phyloP scores from a whole-genome alignment of 2,329 filamentous ascomycete genomes.

The Clarireedia sp. region DNA sequence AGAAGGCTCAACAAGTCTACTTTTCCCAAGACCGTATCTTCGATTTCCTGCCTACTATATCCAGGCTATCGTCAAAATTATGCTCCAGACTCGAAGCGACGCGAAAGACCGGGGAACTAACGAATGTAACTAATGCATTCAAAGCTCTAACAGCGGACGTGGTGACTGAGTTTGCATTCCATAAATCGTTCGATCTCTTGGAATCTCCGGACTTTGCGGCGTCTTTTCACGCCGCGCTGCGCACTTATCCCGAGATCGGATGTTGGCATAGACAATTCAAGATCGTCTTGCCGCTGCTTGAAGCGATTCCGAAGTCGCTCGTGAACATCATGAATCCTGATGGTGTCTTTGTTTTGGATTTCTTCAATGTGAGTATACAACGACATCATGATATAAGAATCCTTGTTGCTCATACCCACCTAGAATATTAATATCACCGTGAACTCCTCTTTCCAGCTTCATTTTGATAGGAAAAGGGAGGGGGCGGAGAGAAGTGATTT shows the following conservation, averaged over 20 bases:
- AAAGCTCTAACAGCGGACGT: conserved; percentile 14
- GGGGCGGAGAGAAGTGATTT: background rate
- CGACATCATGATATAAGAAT: no score
- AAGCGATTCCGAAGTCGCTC: conserved; percentile 7
- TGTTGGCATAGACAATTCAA: conserved; percentile 8
- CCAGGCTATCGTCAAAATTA: background rate
- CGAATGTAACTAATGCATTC: conserved; percentile 16
- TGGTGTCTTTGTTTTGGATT: conserved; percentile 9
- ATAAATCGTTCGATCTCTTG: conserved; percentile 11
- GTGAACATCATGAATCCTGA: conserved; percentile 5
- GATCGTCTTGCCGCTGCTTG: conserved; percentile 1
- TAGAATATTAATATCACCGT: background rate
- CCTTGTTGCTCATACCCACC: no score
- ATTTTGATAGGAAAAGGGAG: background rate
- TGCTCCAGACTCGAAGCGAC: background rate
- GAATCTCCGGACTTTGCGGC: conserved; percentile 12
- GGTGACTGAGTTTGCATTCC: conserved; percentile 13
- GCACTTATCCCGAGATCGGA: conserved; percentile 13
- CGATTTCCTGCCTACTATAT: background rate
- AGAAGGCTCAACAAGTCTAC: conserved; percentile 5
- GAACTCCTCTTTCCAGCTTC: background rate
- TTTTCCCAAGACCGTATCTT: background rate
- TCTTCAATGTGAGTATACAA: background rate
- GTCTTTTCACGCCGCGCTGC: conserved; percentile 5
- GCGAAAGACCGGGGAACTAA: conserved; percentile 5